Evolutionary conservation across 305 asterid genomes (phyloP).

Genomic region (Fraxinus dipetala): DNA sequence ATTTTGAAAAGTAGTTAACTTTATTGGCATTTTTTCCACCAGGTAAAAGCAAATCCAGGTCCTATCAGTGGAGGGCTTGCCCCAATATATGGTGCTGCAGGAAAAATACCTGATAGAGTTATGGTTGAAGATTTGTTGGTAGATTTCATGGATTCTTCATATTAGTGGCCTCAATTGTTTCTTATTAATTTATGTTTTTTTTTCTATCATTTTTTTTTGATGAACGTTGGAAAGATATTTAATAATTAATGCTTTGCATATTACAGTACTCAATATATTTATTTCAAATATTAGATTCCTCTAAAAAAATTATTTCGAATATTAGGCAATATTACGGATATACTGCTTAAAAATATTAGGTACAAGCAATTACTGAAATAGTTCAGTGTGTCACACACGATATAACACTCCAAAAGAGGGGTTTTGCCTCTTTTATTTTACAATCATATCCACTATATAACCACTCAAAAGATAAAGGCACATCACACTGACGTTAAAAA

Average conservation of each 20-base stretch:
- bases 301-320: neutral
- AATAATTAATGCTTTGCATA: slow-evolving; percentile 9
- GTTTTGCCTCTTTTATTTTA: slow-evolving; percentile 29
- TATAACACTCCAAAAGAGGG: neutral
- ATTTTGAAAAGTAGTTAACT: neutral
- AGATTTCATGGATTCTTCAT: slow-evolving; percentile 84
- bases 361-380: neutral
- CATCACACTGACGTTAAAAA: slow-evolving; percentile 5
- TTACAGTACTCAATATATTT: neutral
- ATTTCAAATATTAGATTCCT: neutral
- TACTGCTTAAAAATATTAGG: neutral
- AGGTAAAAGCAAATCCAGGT: slow-evolving; percentile 94
- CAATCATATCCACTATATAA: slow-evolving; percentile 19
- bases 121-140: slow-evolving; percentile 84
- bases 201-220: neutral
- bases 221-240: neutral
- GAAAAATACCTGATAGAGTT: slow-evolving; percentile 93
- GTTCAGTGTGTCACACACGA: neutral
- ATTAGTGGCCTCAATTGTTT: slow-evolving; percentile 36
- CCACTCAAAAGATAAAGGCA: slow-evolving; percentile 22
- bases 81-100: slow-evolving; percentile 98
- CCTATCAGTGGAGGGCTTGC: slow-evolving; percentile 89
- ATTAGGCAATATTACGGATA: neutral
- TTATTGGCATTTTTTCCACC: slow-evolving; percentile 15
- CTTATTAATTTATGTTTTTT: neutral